phyloP scores from a whole-genome alignment of 306 rosid species.

The Quercus alba region DNA sequence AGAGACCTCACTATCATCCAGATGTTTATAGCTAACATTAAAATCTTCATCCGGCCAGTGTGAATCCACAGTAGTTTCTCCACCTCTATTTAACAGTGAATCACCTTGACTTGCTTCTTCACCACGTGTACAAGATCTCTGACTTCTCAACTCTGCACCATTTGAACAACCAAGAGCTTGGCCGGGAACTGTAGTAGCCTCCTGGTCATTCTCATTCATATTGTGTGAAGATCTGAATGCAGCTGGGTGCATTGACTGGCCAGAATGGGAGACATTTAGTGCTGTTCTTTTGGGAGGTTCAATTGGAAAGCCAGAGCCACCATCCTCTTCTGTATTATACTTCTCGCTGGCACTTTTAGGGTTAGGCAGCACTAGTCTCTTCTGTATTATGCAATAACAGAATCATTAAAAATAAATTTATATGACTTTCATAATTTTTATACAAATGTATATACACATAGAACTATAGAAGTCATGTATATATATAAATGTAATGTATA shows the following conservation, averaged over 20 bases:
- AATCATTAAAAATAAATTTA: not conserved
- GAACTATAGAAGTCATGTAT: not conserved
- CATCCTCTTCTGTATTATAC: constrained; percentile 44
- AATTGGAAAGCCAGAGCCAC: constrained; percentile 43
- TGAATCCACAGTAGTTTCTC: constrained; percentile 39
- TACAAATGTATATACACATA: not conserved
- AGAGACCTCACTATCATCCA: constrained; percentile 37
- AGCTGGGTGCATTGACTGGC: constrained; percentile 47
- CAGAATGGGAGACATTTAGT: constrained; percentile 38
- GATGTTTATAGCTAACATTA: constrained; percentile 37
- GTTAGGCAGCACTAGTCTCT: constrained; percentile 41
- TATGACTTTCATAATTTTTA: not conserved
- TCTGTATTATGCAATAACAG: constrained; percentile 26
- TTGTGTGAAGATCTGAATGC: constrained; percentile 47
- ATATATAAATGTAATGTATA: not conserved
- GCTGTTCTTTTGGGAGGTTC: constrained; percentile 44
- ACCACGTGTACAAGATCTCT: constrained; percentile 34
- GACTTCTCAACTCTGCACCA: constrained; percentile 41
- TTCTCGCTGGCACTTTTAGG: constrained; percentile 48
- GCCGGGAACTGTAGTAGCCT: constrained; percentile 20
- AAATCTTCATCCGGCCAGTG: constrained; percentile 56
- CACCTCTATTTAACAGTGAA: constrained; percentile 41
- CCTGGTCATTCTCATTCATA: constrained; percentile 37
- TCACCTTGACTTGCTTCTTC: constrained; percentile 44
- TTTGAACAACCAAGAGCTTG: constrained; percentile 21